Base-by-base conservation (phyloP, 2,329 filamentous ascomycete species). In the Calonectria montana region DNA sequence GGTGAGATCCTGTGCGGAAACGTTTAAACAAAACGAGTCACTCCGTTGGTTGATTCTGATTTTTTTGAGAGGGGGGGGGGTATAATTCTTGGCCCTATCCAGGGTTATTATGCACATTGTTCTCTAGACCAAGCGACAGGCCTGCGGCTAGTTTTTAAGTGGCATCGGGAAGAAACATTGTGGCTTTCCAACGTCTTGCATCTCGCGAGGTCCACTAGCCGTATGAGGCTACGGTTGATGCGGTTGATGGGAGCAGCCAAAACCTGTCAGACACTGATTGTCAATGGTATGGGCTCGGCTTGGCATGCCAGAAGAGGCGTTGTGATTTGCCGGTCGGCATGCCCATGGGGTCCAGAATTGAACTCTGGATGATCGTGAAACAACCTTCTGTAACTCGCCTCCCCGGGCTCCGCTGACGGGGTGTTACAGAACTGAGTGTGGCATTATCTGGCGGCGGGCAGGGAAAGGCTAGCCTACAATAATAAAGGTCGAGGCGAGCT, bases 371-470 rank as follows among this genome's bases (percentile, higher is more conserved):
- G 31, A 37, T 35, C 23, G 63, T 55, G 63, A 65, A 65, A 65
- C 63, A 35, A 35, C 48, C n/a, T 53, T 27, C 63, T 53, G 63
- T 65, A 65, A 65, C 63, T 27, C n/a, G 47, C 31, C 23, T 55
- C 47, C 37, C 25, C 12, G 16, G n/a, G 8, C 53, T 61, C 57
- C 41, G 57, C 57, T 27, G 57, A 61, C 15, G 35, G 37, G 23
- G 18, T 55, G 63, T 65, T 50, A 43, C 63, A 65, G 63, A 53
- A 31, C 63, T 43, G 47, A 53, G 63, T 41, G 63, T 43, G 23
- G 47, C 47, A 65, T 65, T 35, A n/a, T 41, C 25, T n/a, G 35
- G 23, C 29, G 29, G 53, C 25, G 27, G 18, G 23, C 41, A 9
- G 39, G 39, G 47, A 41, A 25, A 31, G 45, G 43, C 31, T 35